Evolutionary conservation across 805 yeast genomes (phyloP), one percentile per base, ranked within the genome.

Genomic region (Candida arabinofermentans): DNA sequence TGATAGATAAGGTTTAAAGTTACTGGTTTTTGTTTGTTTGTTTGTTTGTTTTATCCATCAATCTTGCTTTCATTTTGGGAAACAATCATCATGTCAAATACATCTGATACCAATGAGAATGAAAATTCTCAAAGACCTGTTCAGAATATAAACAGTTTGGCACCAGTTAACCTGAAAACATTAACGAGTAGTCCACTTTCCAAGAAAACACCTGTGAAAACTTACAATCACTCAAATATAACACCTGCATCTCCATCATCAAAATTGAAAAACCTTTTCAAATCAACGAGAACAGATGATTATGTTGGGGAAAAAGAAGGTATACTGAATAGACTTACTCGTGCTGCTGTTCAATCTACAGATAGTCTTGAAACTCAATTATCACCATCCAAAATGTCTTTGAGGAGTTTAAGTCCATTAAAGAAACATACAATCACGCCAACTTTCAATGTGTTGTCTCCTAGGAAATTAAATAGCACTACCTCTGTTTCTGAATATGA

Each of bases 371-470:
- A 13, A 29, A 8, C 9, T 9, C 10, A 21, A 21, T 34, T 24
- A 21, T 36, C 17, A 4, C 32, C 32, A n/a, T 26, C 24, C 18
- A 18, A 26, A 21, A 18, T 27, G 14, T 32, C 42, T 10, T 40
- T 48, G 24, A 24, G 24, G 8, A 43, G 27, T 30, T 33, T 40
- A 17, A 45, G 49, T 24, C 49, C 49, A 3, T 16, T 46, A 8
- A 46, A 40, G 24, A 42, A 33, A 21, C 27, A 34, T 5, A 22
- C 14, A 8, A 22, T 8, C 30, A 16, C 17, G n/a, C 35, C 18
- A 27, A 40, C 42, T 36, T 9, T 36, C 39, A 24, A 23, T 17
- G 40, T 37, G 5, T n/a, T 30, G 23, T 14, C 33, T 22, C 24
- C 40, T 4, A 24, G 30, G 13, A 34, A 24, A 18, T 10, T 18